Percentiles rank a stretch among this genome's conserved stretches.
These are phyloP conservation scores for Mytilinidion resinicola DNA, from an alignment of 495 filamentous ascomycete genomes.

Conservation along the genomic window DNA sequence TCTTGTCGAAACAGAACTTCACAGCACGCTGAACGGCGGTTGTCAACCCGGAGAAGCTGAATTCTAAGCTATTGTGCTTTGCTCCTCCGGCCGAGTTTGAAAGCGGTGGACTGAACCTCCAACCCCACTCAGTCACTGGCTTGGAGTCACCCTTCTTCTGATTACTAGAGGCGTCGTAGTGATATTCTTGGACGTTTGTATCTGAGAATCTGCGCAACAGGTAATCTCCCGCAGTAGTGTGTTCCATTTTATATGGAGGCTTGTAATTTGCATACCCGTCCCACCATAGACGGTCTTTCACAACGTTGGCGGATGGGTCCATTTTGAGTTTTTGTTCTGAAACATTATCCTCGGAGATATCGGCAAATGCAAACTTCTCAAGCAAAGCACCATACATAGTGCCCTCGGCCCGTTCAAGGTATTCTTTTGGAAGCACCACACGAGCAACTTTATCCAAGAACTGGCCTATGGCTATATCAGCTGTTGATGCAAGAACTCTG, in stretches of 20 bases:
- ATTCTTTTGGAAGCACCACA: slow-evolving; percentile 53
- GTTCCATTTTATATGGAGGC: slow-evolving; percentile 34
- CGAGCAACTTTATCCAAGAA: slow-evolving; percentile 79
- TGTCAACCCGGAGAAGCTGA: slow-evolving; percentile 60
- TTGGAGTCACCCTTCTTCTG: slow-evolving; percentile 49
- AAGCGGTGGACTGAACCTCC: slow-evolving; percentile 52
- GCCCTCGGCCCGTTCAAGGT: slow-evolving; percentile 41
- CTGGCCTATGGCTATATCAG: slow-evolving; percentile 77
- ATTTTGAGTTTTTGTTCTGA: no score
- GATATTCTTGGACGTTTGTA: slow-evolving; percentile 3
- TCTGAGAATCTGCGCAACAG: neutral
- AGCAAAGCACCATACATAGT: slow-evolving; percentile 74
- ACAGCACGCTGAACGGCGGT: slow-evolving; percentile 48
- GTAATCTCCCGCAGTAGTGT: slow-evolving; percentile 38
- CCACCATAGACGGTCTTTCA: slow-evolving; percentile 21
- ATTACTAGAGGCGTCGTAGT: slow-evolving; percentile 39
- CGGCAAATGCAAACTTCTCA: slow-evolving; percentile 71
- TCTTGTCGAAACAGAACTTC: slow-evolving; percentile 30
- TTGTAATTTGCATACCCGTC: slow-evolving; percentile 35
- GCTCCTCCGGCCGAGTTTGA: slow-evolving; percentile 38
- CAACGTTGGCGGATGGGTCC: neutral
- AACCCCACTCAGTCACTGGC: slow-evolving; percentile 45
- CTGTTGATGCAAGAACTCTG: slow-evolving; percentile 59
- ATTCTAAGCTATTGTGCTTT: slow-evolving; percentile 42
- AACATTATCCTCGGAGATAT: neutral